Base-by-base conservation (phyloP, 2,329 filamentous ascomycete species). In the Colletotrichum camelliae region DNA sequence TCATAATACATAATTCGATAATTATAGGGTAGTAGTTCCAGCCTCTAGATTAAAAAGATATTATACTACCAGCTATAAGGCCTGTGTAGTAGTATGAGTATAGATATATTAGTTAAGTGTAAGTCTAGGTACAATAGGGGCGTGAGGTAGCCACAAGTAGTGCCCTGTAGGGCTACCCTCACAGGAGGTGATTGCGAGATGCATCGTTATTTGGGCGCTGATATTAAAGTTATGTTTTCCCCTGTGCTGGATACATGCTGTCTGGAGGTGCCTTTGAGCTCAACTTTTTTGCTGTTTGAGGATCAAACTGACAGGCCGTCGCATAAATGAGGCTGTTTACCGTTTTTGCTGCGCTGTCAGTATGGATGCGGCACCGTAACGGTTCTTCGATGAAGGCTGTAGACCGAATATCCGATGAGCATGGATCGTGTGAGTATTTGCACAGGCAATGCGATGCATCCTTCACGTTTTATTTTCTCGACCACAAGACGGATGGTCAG, bases 191-290 rank as follows among this genome's bases (percentile, higher is more conserved):
- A 52, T 33, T n/a, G 39, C 39, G 62, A 66, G 29, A 62, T 16
- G 18, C 16, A 1, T 52, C 12, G 24, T 52, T 21, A 31, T 62
- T n/a, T 55, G 57, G 24, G 24, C 66, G 67, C 35, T 27, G 24
- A 29, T 29, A 35, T 67, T 71, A 67, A 73, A 65, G 62, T 72
- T 72, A 72, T 68, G 69, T 52, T 67, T 75, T 75, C 27, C 69
- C 43, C 69, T 43, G 57, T 72, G 72, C 68, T 70, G 61, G 35
- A 67, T 13, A 39, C 24, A 13, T 27, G 7, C 24, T 69, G 67
- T 69, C 27, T 55, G 65, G 43, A 10, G 4, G 43, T 1, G 43
- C n/a, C 18, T n/a, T 67, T 58, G 61, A 48, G 43, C 39, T 55
- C 43, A 55, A 67, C 52, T 58, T 39, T 39, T 60, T 9, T 9